These are phyloP conservation scores for Fomitopsis betulina DNA, from an alignment of 1,284 basidiomycete species.

Conservation along the genomic window DNA sequence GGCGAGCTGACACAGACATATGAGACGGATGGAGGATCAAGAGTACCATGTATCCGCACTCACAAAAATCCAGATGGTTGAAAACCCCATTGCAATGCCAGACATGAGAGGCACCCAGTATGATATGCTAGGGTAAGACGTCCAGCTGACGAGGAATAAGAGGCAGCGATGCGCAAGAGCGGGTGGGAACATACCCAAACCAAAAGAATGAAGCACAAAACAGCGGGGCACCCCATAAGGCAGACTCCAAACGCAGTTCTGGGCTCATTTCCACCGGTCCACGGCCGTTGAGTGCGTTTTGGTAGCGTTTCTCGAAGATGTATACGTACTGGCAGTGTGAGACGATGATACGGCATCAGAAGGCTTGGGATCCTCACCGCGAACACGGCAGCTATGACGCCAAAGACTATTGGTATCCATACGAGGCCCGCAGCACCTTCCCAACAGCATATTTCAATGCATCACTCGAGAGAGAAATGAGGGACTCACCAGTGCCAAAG, in stretches of 20 bases:
- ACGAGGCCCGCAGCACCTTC: constrained; percentile 8
- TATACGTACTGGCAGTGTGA: constrained; percentile 1
- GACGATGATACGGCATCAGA: not conserved
- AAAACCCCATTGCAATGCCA: constrained; percentile 2
- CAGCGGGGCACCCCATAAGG: constrained; percentile 6
- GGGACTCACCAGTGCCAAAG: constrained; percentile 31
- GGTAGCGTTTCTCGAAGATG: constrained; percentile 6
- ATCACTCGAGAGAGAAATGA: constrained; percentile 31
- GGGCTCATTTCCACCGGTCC: constrained; percentile 4
- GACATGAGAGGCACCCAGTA: constrained; percentile 8
- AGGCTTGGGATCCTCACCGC: not conserved
- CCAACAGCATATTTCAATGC: too few relatives aligned
- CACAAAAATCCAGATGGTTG: constrained; percentile 9
- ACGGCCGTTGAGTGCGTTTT: not conserved
- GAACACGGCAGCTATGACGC: not conserved
- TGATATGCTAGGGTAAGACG: constrained; percentile 5
- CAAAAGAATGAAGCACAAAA: constrained; percentile 11
- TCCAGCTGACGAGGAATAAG: constrained; percentile 8
- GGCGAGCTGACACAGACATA: not conserved
- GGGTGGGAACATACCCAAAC: constrained; percentile 10
- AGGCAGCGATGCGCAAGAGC: not conserved
- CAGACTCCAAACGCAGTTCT: constrained; percentile 10
- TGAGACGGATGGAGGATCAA: not conserved
- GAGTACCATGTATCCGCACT: not conserved
- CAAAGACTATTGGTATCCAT: constrained; percentile 8